Evolutionary conservation across 176 grass and related monocot genomes (phyloP), one percentile per base, ranked within the genome.

Genomic region (Musa beccarii): DNA sequence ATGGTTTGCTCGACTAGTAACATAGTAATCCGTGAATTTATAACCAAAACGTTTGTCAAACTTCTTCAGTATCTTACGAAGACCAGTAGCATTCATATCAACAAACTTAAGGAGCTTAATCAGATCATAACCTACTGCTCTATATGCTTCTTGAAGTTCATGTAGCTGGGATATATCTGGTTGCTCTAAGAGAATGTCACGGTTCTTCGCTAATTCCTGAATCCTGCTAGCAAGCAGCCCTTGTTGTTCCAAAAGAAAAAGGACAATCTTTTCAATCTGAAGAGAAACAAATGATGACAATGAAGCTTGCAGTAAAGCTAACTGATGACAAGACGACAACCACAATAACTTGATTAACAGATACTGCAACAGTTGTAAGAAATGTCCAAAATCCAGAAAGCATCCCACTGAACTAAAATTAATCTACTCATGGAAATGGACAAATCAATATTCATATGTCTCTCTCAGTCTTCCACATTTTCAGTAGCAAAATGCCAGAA

Each of bases 1-100:
- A 83, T 98, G 94, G 52, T 93, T 98, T 66, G 94, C 82, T 52
- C 94, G 86, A 83, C 88, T 98, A 49, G 82, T 87, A 21, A 98
- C 84, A 53, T 93, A 98, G 73, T 93, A 98, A 87, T 93, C 88
- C 10, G 86, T 98, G 59, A 93, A 98, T 59, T 75, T 93, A 78
- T 91, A 91, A 49, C 78, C 82, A 51, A 98, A 93, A 62, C 75
- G 85, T 77, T 93, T 98, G 84, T 98, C 95, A 13, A 98, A 91
- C 76, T 98, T 93, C 75, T 98, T 98, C 25, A 98, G 59, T 79
- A 98, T 98, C 79, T 98, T 98, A 50, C 95, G 80, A 72, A 98
- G 91, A 26, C 95, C 90, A 49, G 90, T 98, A 68, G 90, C 90
- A 82, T 98, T 93, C 86, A 89, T 82, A 55, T 98, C 90, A 59